Percentiles rank a stretch among this genome's conserved stretches.
Conservation (phyloP, 202 grass and related monocot species). For the Hordeum pubiflorum region DNA sequence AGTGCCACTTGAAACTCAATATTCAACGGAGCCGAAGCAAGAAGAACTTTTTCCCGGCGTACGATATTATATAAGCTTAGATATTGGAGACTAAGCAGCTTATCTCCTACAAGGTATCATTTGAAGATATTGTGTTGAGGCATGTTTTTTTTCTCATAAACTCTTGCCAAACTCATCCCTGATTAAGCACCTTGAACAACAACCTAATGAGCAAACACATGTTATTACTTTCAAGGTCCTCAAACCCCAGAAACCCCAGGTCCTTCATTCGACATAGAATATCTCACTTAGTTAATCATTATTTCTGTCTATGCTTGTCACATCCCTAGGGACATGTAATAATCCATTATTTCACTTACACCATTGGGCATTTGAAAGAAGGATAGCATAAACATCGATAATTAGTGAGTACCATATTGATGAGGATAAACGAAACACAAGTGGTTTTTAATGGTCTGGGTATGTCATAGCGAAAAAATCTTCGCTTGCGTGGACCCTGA, state of each 20-base stretch:
- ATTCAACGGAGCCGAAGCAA: too few relatives aligned
- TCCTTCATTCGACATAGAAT: background rate
- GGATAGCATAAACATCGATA: background rate
- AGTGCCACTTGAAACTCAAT: too few relatives aligned
- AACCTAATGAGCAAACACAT: background rate
- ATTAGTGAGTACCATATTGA: background rate
- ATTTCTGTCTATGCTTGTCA: too few relatives aligned
- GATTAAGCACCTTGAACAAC: background rate
- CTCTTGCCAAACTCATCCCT: background rate
- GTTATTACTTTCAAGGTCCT: background rate
- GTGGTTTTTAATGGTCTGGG: background rate
- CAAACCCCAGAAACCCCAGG: background rate
- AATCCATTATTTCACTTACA: background rate
- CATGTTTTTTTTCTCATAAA: background rate
- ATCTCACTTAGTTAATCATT: too few relatives aligned
- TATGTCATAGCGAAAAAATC: background rate
- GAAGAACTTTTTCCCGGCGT: too few relatives aligned
- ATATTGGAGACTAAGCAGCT: too few relatives aligned
- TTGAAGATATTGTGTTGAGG: too few relatives aligned
- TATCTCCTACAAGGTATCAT: too few relatives aligned
- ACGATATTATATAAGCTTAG: too few relatives aligned
- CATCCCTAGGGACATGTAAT: background rate
- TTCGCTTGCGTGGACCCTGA: background rate
- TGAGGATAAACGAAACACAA: background rate
- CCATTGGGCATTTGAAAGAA: background rate